Evolutionary conservation across 2,329 filamentous ascomycete genomes (phyloP).

Genomic region (Penicillium occitanis): DNA sequence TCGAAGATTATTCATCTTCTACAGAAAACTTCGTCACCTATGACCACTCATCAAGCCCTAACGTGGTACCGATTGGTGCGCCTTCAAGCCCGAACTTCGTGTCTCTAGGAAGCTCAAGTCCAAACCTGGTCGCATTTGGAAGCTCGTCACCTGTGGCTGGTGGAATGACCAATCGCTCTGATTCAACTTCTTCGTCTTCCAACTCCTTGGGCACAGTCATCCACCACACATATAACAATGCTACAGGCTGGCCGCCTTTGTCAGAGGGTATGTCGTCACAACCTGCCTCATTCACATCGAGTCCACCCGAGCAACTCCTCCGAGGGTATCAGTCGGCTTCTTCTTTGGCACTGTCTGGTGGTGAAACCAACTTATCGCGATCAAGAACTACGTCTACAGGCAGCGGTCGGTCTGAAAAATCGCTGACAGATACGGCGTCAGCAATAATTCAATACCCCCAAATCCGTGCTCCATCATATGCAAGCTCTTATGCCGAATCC

Average conservation of each 20-base stretch:
- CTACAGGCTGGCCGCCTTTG: conserved; percentile 36
- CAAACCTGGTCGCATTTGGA: conserved; percentile 38
- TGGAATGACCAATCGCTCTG: conserved; percentile 35
- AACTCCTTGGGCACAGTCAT: conserved; percentile 45
- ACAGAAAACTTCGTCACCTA: conserved; percentile 20
- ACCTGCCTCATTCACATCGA: conserved; percentile 42
- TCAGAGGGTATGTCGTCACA: conserved; percentile 36
- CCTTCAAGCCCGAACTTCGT: conserved; percentile 45
- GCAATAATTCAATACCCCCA: conserved; percentile 41
- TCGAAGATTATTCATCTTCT: conserved; percentile 13
- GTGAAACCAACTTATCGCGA: conserved; percentile 13
- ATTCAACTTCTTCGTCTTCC: conserved; percentile 39
- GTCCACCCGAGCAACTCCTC: conserved; percentile 37
- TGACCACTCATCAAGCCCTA: conserved; percentile 40
- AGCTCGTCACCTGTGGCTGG: conserved; percentile 34
- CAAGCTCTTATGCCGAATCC: conserved; percentile 44
- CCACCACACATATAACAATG: conserved; percentile 31
- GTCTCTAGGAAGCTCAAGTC: conserved; percentile 39
- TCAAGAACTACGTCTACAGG: conserved; percentile 18
- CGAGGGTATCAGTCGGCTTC: conserved; percentile 38
- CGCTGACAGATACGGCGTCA: not conserved
- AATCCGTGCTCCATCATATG: conserved; percentile 39
- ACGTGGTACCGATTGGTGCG: conserved; percentile 39
- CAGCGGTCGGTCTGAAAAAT: conserved; percentile 17
- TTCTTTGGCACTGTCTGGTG: conserved; percentile 29